Evolutionary conservation across 2,329 filamentous ascomycete species (phyloP), one percentile per base, ranked within the genome.

Genomic region (Colletotrichum agaves): DNA sequence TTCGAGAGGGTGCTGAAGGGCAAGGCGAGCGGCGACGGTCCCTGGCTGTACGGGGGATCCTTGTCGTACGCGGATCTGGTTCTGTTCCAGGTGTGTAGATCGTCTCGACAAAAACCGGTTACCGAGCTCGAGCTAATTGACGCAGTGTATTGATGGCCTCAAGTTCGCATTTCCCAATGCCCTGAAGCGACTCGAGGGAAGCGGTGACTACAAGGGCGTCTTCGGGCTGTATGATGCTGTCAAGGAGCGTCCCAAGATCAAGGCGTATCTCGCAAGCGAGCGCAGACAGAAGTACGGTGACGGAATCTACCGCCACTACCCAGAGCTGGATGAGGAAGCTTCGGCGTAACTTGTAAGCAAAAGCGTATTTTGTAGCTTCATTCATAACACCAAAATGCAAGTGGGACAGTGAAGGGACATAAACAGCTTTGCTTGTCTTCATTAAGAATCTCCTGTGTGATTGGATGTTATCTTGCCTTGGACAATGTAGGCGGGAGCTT

Each of bases 31-130:
- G 82, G 83, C 0, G 86, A 87, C 0, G 81, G 87, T 5, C 87
- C 87, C 23, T 93, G 90, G 83, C 76, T 95, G 0, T 90, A 93
- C 50, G 90, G 89, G 0, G 84, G 82, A 0, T 80, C 80, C 69
- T 72, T 94, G 70, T 92, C 88, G 0, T 93, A 91, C 76, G 92
- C 91, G 13, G 92, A 95, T 75, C 81, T 91, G 55, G 90, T 91
- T 2, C 75, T 94, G 1, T 94, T 91, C 82, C 91, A 93, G 78
- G 88, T 90, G 69, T 67, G 80, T 71, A 37, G 13, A 37, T 15
- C 11, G 10, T 4, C 5, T 15, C 4, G n/a, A 1, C 1, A 3
- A 11, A 15, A 1, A 41, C n/a, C n/a, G n/a, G n/a, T n/a, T n/a
- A n/a, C 12, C 17, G 10, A 15, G 12, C 37, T 15, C 0, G 5